Base-by-base conservation (phyloP, 495 filamentous ascomycete species). In the Podospora didyma region DNA sequence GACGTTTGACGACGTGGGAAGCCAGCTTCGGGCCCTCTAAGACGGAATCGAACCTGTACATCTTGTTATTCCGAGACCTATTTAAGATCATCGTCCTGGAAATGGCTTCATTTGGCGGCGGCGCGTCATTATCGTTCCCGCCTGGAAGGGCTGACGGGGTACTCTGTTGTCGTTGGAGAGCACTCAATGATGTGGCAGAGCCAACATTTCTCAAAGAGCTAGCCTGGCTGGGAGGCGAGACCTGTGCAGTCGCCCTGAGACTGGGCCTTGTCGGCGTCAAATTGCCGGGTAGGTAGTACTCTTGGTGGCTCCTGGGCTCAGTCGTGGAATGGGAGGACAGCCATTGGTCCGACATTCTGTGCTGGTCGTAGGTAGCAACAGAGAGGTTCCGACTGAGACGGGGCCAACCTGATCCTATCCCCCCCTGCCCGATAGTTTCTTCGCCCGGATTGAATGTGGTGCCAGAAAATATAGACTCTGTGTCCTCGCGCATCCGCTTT, bases 1-100 rank as follows among this genome's bases (percentile, higher is more conserved):
- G 57, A 9, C 71, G 71, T 2, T 58, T 52, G 21, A 75, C 58
- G 24, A 73, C 73, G 42, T 73, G 74, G 7, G 57, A 51, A 23
- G 72, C 63, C 22, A 79, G 59, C 41, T 53, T 56, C 1, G 67
- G 67, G 24, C 61, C 67, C 23, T 69, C 68, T 7, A 69, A 62
- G 34, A 67, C 53, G 19, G 46, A 53, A 46, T 23, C 41, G 42
- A 65, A 71, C n/a, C 34, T 65, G 17, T 68, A 64, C 31, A 59
- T 68, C 58, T 62, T 69, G 24, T 62, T 57, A 21, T 55, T 61
- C 35, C 68, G 62, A 22, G 70, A 56, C 37, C 62, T 60, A 52
- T 71, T 76, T 10, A 71, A 24, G 16, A 70, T 66, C 56, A 64
- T 64, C 3, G 61, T 62, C 24, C 67, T 60, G 7, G 67, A 42